These are phyloP conservation scores for Pyricularia grisea DNA, from an alignment of 2,329 filamentous ascomycete genomes.

Conservation along the genomic window DNA sequence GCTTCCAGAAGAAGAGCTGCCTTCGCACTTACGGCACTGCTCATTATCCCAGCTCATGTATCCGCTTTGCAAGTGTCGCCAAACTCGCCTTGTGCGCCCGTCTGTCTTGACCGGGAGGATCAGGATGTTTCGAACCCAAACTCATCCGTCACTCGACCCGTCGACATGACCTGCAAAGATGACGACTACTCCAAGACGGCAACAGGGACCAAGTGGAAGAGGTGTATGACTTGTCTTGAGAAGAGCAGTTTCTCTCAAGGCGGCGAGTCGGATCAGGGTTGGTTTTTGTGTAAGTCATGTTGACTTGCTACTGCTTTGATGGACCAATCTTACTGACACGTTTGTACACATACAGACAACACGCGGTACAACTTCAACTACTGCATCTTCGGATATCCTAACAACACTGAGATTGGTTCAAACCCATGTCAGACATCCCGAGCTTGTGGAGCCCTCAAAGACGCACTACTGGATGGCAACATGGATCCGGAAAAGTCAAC, in stretches of 20 bases:
- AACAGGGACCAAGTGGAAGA: conserved; percentile 34
- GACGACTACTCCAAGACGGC: conserved; percentile 26
- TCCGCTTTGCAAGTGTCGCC: conserved; percentile 41
- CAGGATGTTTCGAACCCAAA: conserved; percentile 34
- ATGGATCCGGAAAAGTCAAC: conserved; percentile 22
- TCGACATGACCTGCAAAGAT: conserved; percentile 39
- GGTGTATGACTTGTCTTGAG: conserved; percentile 43
- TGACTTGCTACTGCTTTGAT: conserved; percentile 6
- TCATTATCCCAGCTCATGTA: conserved; percentile 3
- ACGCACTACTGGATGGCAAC: conserved; percentile 29
- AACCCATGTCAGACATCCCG: conserved; percentile 40
- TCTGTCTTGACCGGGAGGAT: conserved; percentile 33
- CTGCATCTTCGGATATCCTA: conserved; percentile 42
- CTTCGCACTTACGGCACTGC: neutral
- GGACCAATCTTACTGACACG: neutral
- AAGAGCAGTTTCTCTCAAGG: conserved; percentile 37
- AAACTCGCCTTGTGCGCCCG: conserved; percentile 42
- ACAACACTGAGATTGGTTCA: conserved; percentile 32
- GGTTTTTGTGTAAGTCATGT: conserved; percentile 43
- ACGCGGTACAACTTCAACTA: conserved; percentile 40
- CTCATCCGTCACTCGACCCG: conserved; percentile 31
- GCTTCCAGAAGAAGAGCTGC: neutral
- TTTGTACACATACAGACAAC: conserved; percentile 31
- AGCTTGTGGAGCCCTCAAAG: conserved; percentile 36
- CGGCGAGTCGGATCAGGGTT: conserved; percentile 40